Evolutionary conservation across 768 basidiomycete species (phyloP), one percentile per base, ranked within the genome.

Genomic region (Rhizopogon vulgaris): DNA sequence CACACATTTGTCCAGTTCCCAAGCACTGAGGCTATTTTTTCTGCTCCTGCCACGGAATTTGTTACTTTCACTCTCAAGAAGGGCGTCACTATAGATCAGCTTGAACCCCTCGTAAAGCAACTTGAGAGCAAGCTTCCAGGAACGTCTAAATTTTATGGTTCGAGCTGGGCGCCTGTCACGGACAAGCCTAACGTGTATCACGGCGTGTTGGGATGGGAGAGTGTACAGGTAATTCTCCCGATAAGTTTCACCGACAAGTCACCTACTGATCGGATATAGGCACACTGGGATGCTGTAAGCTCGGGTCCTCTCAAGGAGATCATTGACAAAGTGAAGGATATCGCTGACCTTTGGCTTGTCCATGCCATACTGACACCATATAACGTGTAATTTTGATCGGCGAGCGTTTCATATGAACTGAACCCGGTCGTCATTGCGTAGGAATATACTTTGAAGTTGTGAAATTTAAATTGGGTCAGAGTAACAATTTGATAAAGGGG

Each of bases 201-300:
- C 39, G 68, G 68, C 15, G 58, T 71, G 25, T 55, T 73, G 32
- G 72, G 72, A 10, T 73, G 72, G 72, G 63, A 69, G 45, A 71
- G 53, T 15, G 66, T 70, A 5, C 34, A 68, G 47, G 72, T 68
- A 30, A 47, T 62, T 56, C 9, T 24, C 11, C 12, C 18, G 11
- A 38, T 24, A 9, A n/a, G 7, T 10, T 18, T 15, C 5, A 10
- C n/a, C 4, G 24, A 4, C 12, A 34, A 47, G 36, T 41, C 34
- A 43, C 25, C 27, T 30, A 28, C 14, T 52, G 14, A 50, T 50
- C 17, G n/a, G 5, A 8, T 42, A 24, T 49, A 71, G 71, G 71
- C 67, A 3, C 70, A 71, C 51, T 66, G 64, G 64, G 61, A 63
- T 27, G 69, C 68, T 12, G 70, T 71, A 52, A 38, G 24, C 3